Evolutionary conservation across 345 rosid species (phyloP), one percentile per base, ranked within the genome.

Genomic region (Gossypium bickii): DNA sequence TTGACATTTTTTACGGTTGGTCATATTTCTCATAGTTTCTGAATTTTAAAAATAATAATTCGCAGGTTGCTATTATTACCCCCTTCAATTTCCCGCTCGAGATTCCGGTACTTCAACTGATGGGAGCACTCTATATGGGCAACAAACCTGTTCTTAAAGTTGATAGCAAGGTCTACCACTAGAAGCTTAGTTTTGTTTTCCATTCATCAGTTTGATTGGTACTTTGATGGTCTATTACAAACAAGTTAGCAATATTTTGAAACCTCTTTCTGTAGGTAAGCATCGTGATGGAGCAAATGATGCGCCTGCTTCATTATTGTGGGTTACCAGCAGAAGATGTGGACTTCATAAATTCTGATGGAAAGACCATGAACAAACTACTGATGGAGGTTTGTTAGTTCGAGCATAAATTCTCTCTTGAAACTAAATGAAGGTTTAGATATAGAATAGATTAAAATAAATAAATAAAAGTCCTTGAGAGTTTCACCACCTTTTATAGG

Each of bases 111-210:
- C 97, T 95, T 83, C 99, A 95, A 85, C 56, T 95, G 86, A 91
- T 95, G 99, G 99, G 98, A 65, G 97, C 99, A 45, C 82, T 95
- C 62, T 95, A 91, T 95, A 65, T 95, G 99, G 99, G 99, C 76
- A 95, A 95, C 89, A 95, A 95, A 79, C 96, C 98, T 38, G 70
- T 91, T 77, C 90, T 93, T 58, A 95, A 95, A 83, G 99, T 93
- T 67, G 99, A 95, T 80, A 89, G 97, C 88, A 93, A 95, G 99
- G 99, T 93, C 77, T 61, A 68, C 25, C 60, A 41, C 59, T 55
- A 51, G 67, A 47, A 15, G 72, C 22, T 51, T 29, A 10, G 59
- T 66, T 56, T 58, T 9, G 5, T 77, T 43, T 41, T 20, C 71
- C 71, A 59, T 49, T 53, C 34, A 49, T 44, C 15, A 22, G 16